Base-by-base conservation (phyloP, 2,329 filamentous ascomycete genomes). In the Botrytis sinoallii region DNA sequence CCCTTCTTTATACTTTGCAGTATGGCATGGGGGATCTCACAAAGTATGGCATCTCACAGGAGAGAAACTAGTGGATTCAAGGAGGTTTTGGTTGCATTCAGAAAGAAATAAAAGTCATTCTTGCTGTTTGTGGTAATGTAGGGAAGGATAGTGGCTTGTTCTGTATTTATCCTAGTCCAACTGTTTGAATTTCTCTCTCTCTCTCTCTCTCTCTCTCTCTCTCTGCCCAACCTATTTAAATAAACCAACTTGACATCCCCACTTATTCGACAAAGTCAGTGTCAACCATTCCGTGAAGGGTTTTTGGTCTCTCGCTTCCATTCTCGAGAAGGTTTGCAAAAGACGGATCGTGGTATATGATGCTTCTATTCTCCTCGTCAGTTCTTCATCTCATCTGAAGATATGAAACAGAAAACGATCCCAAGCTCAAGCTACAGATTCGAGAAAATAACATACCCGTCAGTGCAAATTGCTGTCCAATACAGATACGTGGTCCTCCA, bases 401-500 rank as follows among this genome's bases (percentile, higher is more conserved):
- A 18, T 3, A 32, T 18, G 14, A 18, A 18, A n/a, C n/a, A 29
- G 0, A 9, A 8, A 18, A 57, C 0, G 0, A 16, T 55, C 7
- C 3, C 52, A 18, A 57, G n/a, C 52, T 57, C 3, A 71, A 70
- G 14, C 83, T 73, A 25, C 80, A 79, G 14, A 82, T 74, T 0
- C 79, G 79, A 12, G 72, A 20, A 10, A 20, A 57, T 40, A 60
- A 75, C 75, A 10, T 72, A 63, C 64, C 71, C 25, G 64, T 70
- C 72, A 70, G 35, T 70, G 0, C 84, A 78, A 67, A 81, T 79
- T 77, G 78, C 78, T 67, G 82, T 76, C 93, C 93, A 1, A 96
- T 91, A 74, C 91, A 93, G 0, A 90, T 87, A 4, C 91, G 83
- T 0, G 91, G 90, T 0, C 91, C 91, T 25, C 89, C 84, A 76